These are phyloP conservation scores for Fusarium sublunatum DNA, from an alignment of 2,329 filamentous ascomycete genomes.

Conservation along the genomic window DNA sequence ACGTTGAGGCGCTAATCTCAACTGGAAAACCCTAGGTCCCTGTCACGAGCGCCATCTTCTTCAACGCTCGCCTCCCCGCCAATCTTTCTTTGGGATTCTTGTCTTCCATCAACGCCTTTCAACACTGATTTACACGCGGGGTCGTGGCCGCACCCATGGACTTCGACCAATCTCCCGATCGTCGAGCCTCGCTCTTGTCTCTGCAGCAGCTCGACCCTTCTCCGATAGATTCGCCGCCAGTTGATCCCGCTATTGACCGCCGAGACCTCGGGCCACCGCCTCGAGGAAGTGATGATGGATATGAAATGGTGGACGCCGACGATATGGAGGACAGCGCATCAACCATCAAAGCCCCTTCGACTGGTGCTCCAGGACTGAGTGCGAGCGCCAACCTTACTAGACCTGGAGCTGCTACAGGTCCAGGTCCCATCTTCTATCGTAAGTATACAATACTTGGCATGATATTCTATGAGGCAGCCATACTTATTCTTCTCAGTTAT, in stretches of 20 bases:
- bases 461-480: background rate
- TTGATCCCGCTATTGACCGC: conserved; percentile 54
- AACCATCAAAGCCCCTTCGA: conserved; percentile 56
- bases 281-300: conserved; percentile 48
- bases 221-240: conserved; percentile 73
- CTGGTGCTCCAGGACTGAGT: conserved; percentile 67
- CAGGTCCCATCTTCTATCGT: conserved; percentile 81
- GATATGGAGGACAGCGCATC: conserved; percentile 48
- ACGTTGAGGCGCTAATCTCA: conserved; percentile 46
- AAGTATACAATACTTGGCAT: conserved; percentile 48
- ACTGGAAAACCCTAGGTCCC: conserved; percentile 29
- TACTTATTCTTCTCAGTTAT: conserved; percentile 39
- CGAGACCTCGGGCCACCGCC: conserved; percentile 53
- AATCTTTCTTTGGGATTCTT: conserved; percentile 11
- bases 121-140: conserved; percentile 13
- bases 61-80: conserved; percentile 29
- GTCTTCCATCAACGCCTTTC: background rate
- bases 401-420: conserved; percentile 54
- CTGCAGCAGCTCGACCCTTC: conserved; percentile 84
- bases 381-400: conserved; percentile 49
- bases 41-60: conserved; percentile 31
- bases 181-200: conserved; percentile 60
- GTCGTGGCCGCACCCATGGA: conserved; percentile 40
- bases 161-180: conserved; percentile 33
- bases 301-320: conserved; percentile 43